A percentile compares a stretch with the other conserved stretches of the same genome.
These are phyloP conservation scores for Aspergillus melleus DNA, from an alignment of 2,329 filamentous ascomycete genomes.

Conservation along the genomic window DNA sequence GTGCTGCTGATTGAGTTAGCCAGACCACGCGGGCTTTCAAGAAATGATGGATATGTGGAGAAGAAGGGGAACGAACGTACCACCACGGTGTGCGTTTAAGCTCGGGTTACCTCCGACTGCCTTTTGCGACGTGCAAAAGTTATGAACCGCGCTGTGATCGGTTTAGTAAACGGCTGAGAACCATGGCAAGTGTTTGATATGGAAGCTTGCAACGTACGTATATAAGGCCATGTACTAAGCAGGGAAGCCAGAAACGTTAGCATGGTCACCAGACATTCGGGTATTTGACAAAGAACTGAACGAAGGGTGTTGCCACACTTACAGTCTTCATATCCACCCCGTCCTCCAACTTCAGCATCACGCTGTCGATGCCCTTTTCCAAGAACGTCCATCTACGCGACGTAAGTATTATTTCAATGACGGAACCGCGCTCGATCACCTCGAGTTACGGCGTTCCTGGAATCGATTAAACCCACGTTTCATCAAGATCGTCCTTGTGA, in stretches of 20 bases:
- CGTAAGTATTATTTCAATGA: slow-evolving; percentile 18
- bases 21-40: background rate
- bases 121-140: slow-evolving; percentile 98
- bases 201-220: slow-evolving; percentile 56
- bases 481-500: slow-evolving; percentile 59
- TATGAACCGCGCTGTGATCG: slow-evolving; percentile 75
- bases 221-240: slow-evolving; percentile 90
- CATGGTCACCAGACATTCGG: background rate
- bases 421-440: background rate
- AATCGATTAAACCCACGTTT: slow-evolving; percentile 54
- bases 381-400: slow-evolving; percentile 79
- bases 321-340: slow-evolving; percentile 92
- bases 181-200: background rate
- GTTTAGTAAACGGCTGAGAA: slow-evolving; percentile 25
- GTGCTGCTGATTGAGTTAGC: slow-evolving; percentile 58
- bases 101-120: slow-evolving; percentile 64
- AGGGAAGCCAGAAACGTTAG: slow-evolving; percentile 17
- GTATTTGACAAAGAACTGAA: background rate
- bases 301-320: slow-evolving; percentile 32
- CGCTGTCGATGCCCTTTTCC: slow-evolving; percentile 81
- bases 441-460: background rate
- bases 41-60: background rate
- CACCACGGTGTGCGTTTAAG: slow-evolving; percentile 67
- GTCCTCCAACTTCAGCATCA: slow-evolving; percentile 89
- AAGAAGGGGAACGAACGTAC: slow-evolving; percentile 49